Base-by-base conservation (phyloP, 169 alveolate species). In the Theileria sp. region DNA sequence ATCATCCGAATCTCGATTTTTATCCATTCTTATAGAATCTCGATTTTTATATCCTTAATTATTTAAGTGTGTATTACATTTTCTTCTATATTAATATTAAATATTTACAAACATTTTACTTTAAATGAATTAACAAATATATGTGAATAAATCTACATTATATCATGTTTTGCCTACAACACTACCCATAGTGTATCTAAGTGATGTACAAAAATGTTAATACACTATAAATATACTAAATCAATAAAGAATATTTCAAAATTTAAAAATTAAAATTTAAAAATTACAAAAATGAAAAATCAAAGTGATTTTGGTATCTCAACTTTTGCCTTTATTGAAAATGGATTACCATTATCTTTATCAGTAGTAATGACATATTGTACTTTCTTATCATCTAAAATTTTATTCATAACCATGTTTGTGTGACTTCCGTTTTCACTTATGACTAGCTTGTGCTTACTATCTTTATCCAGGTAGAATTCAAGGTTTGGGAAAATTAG, bases 401-500 rank as follows among this genome's bases (percentile, higher is more conserved):
- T 50, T 36, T 80, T 51, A 6, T 12, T 71, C 56, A 71, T 8
- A 19, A 32, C 64, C 56, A 71, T n/a, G 70, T 26, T 44, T 13
- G 54, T 61, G 12, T 26, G 28, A 19, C 54, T 23, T 51, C 79
- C 68, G 56, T 3, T 58, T 28, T 71, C 56, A 36, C 79, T 36
- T 4, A 71, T 19, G 9, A 58, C 13, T 8, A 71, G 56, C 7
- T 23, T 54, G 56, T 71, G 68, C 0, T 28, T 26, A 6, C 1
- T 19, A 58, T 44, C 23, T 21, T 28, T 38, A 23, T 26, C 36
- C 15, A 71, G 54, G 32, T 32, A 71, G 26, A 71, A 12, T 26
- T 58, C 79, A 13, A 71, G 28, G 56, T 71, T 71, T 21, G 66
- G 79, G 15, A 54, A 58, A 19, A 71, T 54, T n/a, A 71, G 34